A percentile compares a stretch with the other conserved stretches of the same genome.
Evolutionary conservation across 495 filamentous ascomycete species (phyloP).

Genomic region (Patellaria atrata): DNA sequence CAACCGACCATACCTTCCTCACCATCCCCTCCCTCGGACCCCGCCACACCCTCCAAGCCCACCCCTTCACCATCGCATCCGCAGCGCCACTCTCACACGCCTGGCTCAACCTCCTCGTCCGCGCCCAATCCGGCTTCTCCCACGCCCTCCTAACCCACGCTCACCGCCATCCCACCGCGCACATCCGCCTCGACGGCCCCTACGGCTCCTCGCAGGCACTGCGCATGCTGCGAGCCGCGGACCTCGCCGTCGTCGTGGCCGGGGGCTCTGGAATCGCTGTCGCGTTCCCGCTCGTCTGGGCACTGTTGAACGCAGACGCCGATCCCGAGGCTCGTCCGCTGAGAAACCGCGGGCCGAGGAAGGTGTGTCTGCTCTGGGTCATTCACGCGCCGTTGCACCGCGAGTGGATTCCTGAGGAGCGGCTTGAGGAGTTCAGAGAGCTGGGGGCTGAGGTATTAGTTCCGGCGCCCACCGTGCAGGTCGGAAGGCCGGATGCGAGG

Average conservation of each 20-base stretch:
- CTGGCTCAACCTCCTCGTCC: slow-evolving; percentile 39
- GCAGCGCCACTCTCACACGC: slow-evolving; percentile 28
- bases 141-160: slow-evolving; percentile 37
- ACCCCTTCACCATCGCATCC: slow-evolving; percentile 50
- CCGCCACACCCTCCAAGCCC: slow-evolving; percentile 35
- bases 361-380: slow-evolving; percentile 44
- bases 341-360: slow-evolving; percentile 2
- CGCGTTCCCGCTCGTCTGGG: slow-evolving; percentile 36
- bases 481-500: slow-evolving; percentile 37
- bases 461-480: slow-evolving; percentile 36
- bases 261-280: slow-evolving; percentile 51
- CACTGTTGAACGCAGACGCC: slow-evolving; percentile 13
- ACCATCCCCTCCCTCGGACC: slow-evolving; percentile 35
- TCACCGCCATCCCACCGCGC: slow-evolving; percentile 18
- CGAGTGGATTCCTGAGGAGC: slow-evolving; percentile 35
- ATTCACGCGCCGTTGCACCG: slow-evolving; percentile 35
- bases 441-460: slow-evolving; percentile 35
- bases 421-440: slow-evolving; percentile 31
- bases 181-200: slow-evolving; percentile 38
- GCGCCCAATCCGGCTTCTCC: slow-evolving; percentile 45
- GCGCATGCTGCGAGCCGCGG: slow-evolving; percentile 29
- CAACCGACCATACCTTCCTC: slow-evolving; percentile 46
- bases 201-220: slow-evolving; percentile 39
- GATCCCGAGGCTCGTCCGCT: not conserved
- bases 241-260: slow-evolving; percentile 38